These are phyloP conservation scores for Erodium maritimum DNA, from an alignment of 345 rosid genomes.

Conservation along the genomic window DNA sequence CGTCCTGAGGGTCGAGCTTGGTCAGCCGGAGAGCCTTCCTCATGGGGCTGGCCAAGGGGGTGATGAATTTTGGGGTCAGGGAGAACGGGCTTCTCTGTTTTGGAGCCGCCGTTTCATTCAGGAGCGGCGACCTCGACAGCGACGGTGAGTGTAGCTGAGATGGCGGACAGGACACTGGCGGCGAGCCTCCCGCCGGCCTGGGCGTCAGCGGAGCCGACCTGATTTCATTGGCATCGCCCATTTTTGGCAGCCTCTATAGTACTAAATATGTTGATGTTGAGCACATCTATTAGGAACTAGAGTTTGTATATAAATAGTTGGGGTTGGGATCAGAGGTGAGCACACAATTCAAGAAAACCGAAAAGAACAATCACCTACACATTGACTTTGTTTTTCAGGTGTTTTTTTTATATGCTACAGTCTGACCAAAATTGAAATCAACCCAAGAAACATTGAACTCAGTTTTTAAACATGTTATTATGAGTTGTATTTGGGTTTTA, in stretches of 20 bases:
- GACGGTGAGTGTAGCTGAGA: conserved; percentile 1
- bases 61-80: conserved; percentile 3
- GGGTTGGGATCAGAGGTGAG: too few species aligned
- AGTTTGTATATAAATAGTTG: too few species aligned
- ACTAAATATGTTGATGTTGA: too few species aligned
- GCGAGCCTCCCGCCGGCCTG: background rate
- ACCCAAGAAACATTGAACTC: too few species aligned
- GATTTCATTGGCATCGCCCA: conserved; percentile 8
- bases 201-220: conserved; percentile 2
- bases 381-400: too few species aligned
- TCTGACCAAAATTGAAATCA: too few species aligned
- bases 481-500: too few species aligned
- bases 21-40: conserved; percentile 12
- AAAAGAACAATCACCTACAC: too few species aligned
- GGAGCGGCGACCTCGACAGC: background rate
- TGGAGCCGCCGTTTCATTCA: background rate
- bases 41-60: conserved; percentile 12
- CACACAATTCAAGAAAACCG: too few species aligned
- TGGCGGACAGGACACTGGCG: conserved; percentile 9
- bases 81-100: conserved; percentile 6
- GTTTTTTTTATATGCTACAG: too few species aligned
- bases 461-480: too few species aligned
- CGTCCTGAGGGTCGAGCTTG: conserved; percentile 16
- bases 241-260: background rate
- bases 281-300: too few species aligned